Evolutionary conservation across 2,329 filamentous ascomycete genomes (phyloP), one percentile per base, ranked within the genome.

Genomic region (Epicoccum nigrum): DNA sequence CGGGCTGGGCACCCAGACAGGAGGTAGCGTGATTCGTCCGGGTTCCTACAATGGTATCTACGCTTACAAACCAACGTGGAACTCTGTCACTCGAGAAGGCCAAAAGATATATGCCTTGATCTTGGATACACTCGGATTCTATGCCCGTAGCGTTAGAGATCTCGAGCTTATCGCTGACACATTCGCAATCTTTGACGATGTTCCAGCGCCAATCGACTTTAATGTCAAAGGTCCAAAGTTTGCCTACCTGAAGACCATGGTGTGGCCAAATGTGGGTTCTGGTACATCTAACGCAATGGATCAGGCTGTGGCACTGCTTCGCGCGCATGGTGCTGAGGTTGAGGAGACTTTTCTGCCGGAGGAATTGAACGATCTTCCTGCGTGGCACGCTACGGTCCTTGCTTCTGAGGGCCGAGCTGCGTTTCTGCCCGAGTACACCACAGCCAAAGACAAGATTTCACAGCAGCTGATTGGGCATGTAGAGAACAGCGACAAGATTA

Each of bases 11-110:
- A 87, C 86, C 0, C 86, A 89, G 62, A 90, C 86, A 0, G 83
- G 81, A 2, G 86, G 86, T 0, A 86, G 82, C 51, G 83, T 77
- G 0, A 82, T 89, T 35, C 79, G 86, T 0, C 86, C 86, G 0
- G 86, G 76, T 0, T 84, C 84, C 0, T 89, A 82, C 71, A 87
- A 83, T 54, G 86, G 86, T 5, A 76, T 85, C 4, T 89, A 84
- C 49, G 85, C 78, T 0, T 74, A 87, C 46, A 89, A 88, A 64
- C 85, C 86, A 2, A 89, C 85, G 0, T 88, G 84, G 83, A 82
- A 81, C 46, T 72, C 83, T 0, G 79, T 89, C 27, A 84, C 81
- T 0, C 76, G 83, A 0, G 86, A 88, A 62, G 86, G 86, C 0
- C 76, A 81, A 35, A 84, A 82, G 64, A 73, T 84, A 2, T 86